phyloP scores from a whole-genome alignment of 805 yeast species.

The Saturnispora mendoncae region DNA sequence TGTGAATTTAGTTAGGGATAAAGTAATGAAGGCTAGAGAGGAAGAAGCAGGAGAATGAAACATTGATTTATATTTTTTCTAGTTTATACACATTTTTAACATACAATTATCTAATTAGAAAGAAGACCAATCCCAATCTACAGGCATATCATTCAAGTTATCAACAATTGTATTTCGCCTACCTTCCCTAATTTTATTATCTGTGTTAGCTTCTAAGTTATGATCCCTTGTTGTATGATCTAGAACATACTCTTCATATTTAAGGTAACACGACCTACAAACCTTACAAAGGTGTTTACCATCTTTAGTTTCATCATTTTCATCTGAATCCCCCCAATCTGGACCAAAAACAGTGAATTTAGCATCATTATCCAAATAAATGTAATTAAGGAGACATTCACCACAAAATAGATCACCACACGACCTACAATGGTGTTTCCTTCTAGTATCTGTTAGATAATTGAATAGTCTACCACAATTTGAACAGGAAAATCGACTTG shows the following conservation, averaged over 20 bases:
- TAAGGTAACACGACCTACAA: conserved; percentile 27
- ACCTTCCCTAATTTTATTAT: conserved; percentile 13
- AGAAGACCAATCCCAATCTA: conserved; percentile 35
- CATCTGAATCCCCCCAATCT: conserved; percentile 13
- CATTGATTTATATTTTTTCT: neutral
- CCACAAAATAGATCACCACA: conserved; percentile 36
- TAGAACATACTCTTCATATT: conserved; percentile 29
- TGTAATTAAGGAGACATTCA: conserved; percentile 29
- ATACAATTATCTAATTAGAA: conserved; percentile 17
- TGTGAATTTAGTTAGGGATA: conserved; percentile 6
- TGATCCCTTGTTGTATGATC: conserved; percentile 25
- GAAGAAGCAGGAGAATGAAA: neutral
- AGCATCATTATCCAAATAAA: conserved; percentile 30
- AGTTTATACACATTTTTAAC: neutral
- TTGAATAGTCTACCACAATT: conserved; percentile 64
- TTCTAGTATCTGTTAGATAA: conserved; percentile 56
- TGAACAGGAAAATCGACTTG: conserved; percentile 52
- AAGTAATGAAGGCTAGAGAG: conserved; percentile 3
- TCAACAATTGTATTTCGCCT: conserved; percentile 15
- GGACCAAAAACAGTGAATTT: conserved; percentile 29
- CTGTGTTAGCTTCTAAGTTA: conserved; percentile 18
- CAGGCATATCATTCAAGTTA: conserved; percentile 21
- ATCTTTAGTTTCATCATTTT: conserved; percentile 4
- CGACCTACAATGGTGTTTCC: conserved; percentile 34
- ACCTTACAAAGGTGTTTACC: conserved; percentile 29